These are phyloP conservation scores for Piedraia hortae DNA, from an alignment of 2,329 filamentous ascomycete species.

Conservation along the genomic window DNA sequence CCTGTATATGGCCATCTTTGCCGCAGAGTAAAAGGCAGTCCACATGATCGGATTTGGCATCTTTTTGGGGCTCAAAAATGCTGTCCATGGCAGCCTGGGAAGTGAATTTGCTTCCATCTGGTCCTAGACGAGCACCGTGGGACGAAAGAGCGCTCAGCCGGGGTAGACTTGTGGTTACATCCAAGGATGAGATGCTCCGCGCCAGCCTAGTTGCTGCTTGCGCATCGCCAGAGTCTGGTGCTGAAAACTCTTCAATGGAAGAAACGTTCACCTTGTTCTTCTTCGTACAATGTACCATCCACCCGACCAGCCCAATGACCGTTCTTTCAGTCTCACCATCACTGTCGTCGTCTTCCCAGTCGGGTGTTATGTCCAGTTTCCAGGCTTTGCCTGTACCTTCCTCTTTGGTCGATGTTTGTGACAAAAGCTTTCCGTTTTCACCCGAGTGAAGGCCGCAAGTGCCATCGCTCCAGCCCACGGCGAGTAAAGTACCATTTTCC, in stretches of 20 bases:
- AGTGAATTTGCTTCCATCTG: constrained; percentile 7
- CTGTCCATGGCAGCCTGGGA: constrained; percentile 7
- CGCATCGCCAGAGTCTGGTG: constrained; percentile 1
- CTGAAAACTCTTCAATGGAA: constrained; percentile 3
- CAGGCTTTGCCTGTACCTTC: constrained; percentile 3
- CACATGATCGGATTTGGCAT: constrained; percentile 2
- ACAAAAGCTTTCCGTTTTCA: constrained; percentile 6
- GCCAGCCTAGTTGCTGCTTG: constrained; percentile 22
- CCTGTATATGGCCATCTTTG: constrained; percentile 4
- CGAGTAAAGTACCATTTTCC: constrained; percentile 26
- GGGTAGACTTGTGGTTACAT: constrained; percentile 48
- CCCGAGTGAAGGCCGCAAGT: constrained; percentile 19
- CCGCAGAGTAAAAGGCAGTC: constrained; percentile 6
- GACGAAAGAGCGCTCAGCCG: constrained; percentile 25
- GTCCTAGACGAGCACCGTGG: constrained; percentile 21
- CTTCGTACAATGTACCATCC: constrained; percentile 4
- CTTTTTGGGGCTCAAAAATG: constrained; percentile 5
- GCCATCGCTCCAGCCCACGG: constrained; percentile 62
- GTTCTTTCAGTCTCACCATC: background rate
- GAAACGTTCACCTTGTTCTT: constrained; percentile 7
- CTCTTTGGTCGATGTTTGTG: constrained; percentile 1
- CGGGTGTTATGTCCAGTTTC: constrained; percentile 5
- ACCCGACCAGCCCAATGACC: constrained; percentile 5
- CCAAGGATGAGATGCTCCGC: constrained; percentile 42
- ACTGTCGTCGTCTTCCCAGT: constrained; percentile 2